Evolutionary conservation across 2,329 filamentous ascomycete genomes (phyloP), one percentile per base, ranked within the genome.

Genomic region (Thelonectria blattea): DNA sequence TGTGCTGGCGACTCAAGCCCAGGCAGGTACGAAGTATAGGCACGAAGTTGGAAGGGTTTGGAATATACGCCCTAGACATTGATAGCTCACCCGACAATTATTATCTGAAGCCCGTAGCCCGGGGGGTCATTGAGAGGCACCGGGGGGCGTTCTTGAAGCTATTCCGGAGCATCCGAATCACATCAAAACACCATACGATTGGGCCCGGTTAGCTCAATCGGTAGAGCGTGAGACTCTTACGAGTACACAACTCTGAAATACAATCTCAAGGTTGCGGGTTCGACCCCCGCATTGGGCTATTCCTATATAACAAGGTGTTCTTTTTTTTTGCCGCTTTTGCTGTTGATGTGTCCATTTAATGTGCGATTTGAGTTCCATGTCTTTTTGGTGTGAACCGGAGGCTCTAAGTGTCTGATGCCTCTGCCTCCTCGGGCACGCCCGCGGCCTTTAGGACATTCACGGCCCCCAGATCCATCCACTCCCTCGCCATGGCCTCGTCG

Each of bases 381-480:
- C n/a, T n/a, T n/a, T n/a, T n/a, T n/a, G n/a, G n/a, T n/a, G n/a
- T n/a, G n/a, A n/a, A n/a, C n/a, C n/a, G n/a, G n/a, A n/a, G n/a
- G n/a, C n/a, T n/a, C n/a, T n/a, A n/a, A n/a, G n/a, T n/a, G n/a
- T n/a, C n/a, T n/a, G n/a, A n/a, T n/a, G n/a, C n/a, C n/a, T n/a
- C n/a, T n/a, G n/a, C n/a, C n/a, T 3, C 18, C 41, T 61, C 42
- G n/a, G 53, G 49, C 20, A 62, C 59, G 5, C 64, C 64, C 11
- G 56, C 62, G 3, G 52, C 56, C 18, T 51, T 34, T 24, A 66
- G 32, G 3, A 64, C 17, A 15, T 62, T 46, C 2, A 27, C 18
- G 7, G 56, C 53, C 8, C 59, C 62, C 8, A 60, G n/a, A n/a
- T n/a, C 46, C 20, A 60, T 30, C 61, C 62, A 66, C 37, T 48